Percentiles rank a stretch among this genome's conserved stretches.
phyloP scores from a whole-genome alignment of 352 stramenopile genomes.

The Pythium dissotocum region DNA sequence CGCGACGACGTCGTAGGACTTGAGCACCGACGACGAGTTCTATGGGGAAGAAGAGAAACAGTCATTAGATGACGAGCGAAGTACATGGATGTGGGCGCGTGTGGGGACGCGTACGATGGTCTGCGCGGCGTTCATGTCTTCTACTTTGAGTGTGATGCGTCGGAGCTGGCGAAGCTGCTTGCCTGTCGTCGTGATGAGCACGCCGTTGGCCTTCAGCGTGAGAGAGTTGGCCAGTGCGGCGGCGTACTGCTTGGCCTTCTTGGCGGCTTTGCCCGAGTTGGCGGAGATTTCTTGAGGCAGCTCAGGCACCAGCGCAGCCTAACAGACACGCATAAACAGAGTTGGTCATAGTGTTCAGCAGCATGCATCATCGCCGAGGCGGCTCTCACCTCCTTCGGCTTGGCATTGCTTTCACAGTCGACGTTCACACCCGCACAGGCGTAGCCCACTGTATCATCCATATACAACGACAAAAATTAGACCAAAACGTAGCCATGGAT shows the following conservation, averaged over 20 bases:
- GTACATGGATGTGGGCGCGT: neutral
- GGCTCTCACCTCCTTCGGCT: conserved; percentile 46
- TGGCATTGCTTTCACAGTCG: conserved; percentile 49
- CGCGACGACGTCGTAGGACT: conserved; percentile 79
- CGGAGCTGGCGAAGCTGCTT: conserved; percentile 55
- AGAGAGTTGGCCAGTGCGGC: conserved; percentile 40
- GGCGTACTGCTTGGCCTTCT: conserved; percentile 72
- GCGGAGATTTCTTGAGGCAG: conserved; percentile 38
- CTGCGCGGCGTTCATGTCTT: conserved; percentile 68
- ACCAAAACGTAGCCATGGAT: neutral
- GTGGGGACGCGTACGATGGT: conserved; percentile 44
- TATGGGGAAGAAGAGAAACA: conserved; percentile 16
- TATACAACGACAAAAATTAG: neutral
- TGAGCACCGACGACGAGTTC: conserved; percentile 53
- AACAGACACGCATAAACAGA: neutral
- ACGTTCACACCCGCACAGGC: conserved; percentile 59
- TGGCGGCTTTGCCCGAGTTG: conserved; percentile 45
- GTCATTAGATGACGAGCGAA: too few relatives aligned
- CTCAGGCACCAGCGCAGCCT: conserved; percentile 32
- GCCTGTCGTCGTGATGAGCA: conserved; percentile 26
- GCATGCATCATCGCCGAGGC: neutral
- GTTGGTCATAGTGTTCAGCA: neutral
- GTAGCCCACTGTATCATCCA: conserved; percentile 55
- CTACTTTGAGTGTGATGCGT: conserved; percentile 73
- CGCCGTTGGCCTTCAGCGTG: conserved; percentile 34